Percentiles rank a stretch among this genome's conserved stretches.
These are phyloP conservation scores for Elymus sibiricus DNA, from an alignment of 176 grass and related monocot genomes.

Conservation along the genomic window DNA sequence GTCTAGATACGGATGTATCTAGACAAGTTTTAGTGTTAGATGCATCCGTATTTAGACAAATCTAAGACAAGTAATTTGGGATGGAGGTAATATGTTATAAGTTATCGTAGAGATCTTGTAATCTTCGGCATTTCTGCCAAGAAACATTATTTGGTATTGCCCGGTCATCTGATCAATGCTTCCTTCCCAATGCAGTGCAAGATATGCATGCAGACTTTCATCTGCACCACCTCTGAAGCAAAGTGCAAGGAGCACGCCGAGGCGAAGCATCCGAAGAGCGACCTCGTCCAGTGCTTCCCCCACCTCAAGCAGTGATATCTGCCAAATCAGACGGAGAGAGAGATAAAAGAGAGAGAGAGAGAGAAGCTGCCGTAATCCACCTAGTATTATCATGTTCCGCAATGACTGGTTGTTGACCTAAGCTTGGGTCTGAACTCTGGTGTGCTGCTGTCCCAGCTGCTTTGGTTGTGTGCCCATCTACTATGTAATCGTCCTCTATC, in stretches of 20 bases:
- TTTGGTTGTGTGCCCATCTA: constrained; percentile 53
- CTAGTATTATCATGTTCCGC: constrained; percentile 47
- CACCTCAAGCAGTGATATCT: constrained; percentile 63
- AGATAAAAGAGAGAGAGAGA: constrained; percentile 32
- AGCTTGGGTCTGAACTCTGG: constrained; percentile 38
- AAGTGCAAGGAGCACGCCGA: constrained; percentile 98
- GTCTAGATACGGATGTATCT: too few relatives aligned
- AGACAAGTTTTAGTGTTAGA: too few relatives aligned
- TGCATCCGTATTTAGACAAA: too few relatives aligned
- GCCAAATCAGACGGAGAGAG: not conserved
- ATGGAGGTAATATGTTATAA: too few relatives aligned
- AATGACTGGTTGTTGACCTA: constrained; percentile 45
- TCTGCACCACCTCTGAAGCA: constrained; percentile 95
- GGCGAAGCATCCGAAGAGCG: constrained; percentile 90
- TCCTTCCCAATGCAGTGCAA: constrained; percentile 70
- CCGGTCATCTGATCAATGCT: not conserved
- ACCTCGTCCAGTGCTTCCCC: constrained; percentile 76
- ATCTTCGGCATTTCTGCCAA: not conserved
- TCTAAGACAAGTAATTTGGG: too few relatives aligned
- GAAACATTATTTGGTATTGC: not conserved
- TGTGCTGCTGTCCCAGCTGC: constrained; percentile 28
- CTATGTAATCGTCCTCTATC: constrained; percentile 41
- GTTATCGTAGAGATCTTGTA: not conserved
- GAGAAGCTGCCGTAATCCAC: constrained; percentile 35
- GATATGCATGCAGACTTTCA: constrained; percentile 99